Base-by-base conservation (phyloP, 345 rosid species). In the Erucastrum elatum region DNA sequence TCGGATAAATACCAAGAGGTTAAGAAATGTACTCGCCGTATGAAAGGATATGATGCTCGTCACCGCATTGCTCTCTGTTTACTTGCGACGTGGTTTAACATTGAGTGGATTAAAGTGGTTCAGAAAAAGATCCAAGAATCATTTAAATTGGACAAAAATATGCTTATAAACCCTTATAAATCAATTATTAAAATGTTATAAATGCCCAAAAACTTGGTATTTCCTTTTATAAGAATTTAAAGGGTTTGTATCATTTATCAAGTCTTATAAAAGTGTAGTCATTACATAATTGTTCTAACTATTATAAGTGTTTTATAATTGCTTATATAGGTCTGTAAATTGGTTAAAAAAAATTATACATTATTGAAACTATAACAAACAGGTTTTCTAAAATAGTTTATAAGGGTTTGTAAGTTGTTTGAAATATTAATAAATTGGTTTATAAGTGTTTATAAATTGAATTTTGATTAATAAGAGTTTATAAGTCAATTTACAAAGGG, bases 1-100 rank as follows among this genome's bases (percentile, higher is more conserved):
- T 90, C 98, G 5, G 93, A 94, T 82, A 82, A 75, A 51, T 80
- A 75, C 53, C 89, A 85, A 49, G 86, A 86, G 37, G 76, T 81
- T 70, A 88, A 86, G 66, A 90, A 85, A 74, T 75, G 79, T 75
- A 74, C 85, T 21, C 84, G 85, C 13, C 82, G 65, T 74, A 92
- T 96, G 81, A 91, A 87, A 51, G 96, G 98, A 71, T 94, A 92
- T 87, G 98, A 94, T 86, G 93, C 98, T 75, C 88, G 98, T 12
- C 98, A 94, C 76, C 96, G 98, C 7, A 89, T 86, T 81, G 92
- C 97, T 79, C 75, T 91, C 75, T 89, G 98, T 9, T 85, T 91
- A 81, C 84, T 94, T 74, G 86, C 97, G 33, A 84, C 94, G 62
- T 94, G 98, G 98, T 86, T 94, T 68, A 88, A 94, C 78, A 72